Percentiles rank a stretch among this genome's conserved stretches.
Evolutionary conservation across 2,329 filamentous ascomycete species (phyloP).

Genomic region (Tolypocladium nubicola): DNA sequence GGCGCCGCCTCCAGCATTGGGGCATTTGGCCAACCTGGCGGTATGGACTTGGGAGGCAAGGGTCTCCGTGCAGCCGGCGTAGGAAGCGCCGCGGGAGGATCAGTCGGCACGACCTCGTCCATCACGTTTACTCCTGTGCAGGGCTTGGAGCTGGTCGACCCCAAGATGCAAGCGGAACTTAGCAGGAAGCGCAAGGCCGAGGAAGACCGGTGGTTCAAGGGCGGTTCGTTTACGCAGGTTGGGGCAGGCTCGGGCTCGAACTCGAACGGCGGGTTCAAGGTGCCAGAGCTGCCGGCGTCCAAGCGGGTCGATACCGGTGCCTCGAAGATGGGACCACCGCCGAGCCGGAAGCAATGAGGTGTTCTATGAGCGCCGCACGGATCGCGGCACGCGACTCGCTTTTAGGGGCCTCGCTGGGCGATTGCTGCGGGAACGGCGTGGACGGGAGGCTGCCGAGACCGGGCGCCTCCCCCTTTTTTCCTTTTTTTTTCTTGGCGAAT

Average conservation of each 20-base stretch:
- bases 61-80: constrained; percentile 77
- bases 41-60: constrained; percentile 63
- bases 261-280: constrained; percentile 59
- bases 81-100: constrained; percentile 51
- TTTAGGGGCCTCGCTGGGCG: not conserved
- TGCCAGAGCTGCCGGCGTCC: constrained; percentile 59
- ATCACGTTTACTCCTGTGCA: constrained; percentile 93
- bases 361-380: too few species aligned
- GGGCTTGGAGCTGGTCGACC: constrained; percentile 88
- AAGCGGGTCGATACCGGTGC: constrained; percentile 51
- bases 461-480: not conserved
- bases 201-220: constrained; percentile 93
- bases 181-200: constrained; percentile 87
- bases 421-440: not conserved
- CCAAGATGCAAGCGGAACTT: constrained; percentile 79
- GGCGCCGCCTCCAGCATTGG: constrained; percentile 73
- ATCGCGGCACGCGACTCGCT: not conserved
- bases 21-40: constrained; percentile 58
- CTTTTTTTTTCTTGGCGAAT: not conserved
- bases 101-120: constrained; percentile 68
- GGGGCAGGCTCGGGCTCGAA: constrained; percentile 38
- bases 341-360: constrained; percentile 11
- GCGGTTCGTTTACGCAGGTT: constrained; percentile 91
- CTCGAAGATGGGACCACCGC: constrained; percentile 25
- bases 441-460: not conserved